These are phyloP conservation scores for Vigna trinervia DNA, from an alignment of 306 rosid genomes.

Conservation along the genomic window DNA sequence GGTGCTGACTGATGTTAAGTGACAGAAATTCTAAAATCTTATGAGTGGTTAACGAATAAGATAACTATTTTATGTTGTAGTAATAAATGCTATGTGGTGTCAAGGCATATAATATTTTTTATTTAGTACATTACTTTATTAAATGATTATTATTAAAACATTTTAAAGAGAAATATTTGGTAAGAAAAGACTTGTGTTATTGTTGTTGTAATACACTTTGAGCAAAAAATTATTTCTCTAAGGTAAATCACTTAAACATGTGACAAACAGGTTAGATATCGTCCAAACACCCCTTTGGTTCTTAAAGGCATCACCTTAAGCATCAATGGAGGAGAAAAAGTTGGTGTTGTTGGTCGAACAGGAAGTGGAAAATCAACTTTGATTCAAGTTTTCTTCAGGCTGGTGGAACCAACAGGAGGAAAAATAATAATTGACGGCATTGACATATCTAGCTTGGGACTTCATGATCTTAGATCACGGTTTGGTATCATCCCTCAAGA, in stretches of 20 bases:
- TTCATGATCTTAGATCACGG: conserved; percentile 92
- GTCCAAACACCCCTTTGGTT: conserved; percentile 90
- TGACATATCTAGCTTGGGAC: conserved; percentile 75
- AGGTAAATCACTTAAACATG: conserved; percentile 1
- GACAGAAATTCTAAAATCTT: neutral
- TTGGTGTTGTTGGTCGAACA: conserved; percentile 94
- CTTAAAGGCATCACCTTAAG: conserved; percentile 83
- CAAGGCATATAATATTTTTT: too few species aligned
- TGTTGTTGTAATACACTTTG: too few species aligned
- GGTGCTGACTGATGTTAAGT: neutral
- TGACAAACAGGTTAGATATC: conserved; percentile 81
- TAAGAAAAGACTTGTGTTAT: too few species aligned
- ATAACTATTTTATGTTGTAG: too few species aligned
- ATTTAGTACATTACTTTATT: too few species aligned
- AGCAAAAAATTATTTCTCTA: conserved; percentile 3
- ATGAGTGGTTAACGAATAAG: too few species aligned
- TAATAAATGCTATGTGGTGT: too few species aligned
- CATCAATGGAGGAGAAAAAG: conserved; percentile 88
- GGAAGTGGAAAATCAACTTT: conserved; percentile 96
- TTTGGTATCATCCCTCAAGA: conserved; percentile 98
- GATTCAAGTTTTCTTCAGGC: conserved; percentile 92
- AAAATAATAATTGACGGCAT: conserved; percentile 81
- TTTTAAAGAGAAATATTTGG: too few species aligned
- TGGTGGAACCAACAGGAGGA: conserved; percentile 94
- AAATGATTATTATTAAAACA: too few species aligned